Evolutionary conservation across 768 basidiomycete species (phyloP).

Genomic region (Suillus ampliporus): DNA sequence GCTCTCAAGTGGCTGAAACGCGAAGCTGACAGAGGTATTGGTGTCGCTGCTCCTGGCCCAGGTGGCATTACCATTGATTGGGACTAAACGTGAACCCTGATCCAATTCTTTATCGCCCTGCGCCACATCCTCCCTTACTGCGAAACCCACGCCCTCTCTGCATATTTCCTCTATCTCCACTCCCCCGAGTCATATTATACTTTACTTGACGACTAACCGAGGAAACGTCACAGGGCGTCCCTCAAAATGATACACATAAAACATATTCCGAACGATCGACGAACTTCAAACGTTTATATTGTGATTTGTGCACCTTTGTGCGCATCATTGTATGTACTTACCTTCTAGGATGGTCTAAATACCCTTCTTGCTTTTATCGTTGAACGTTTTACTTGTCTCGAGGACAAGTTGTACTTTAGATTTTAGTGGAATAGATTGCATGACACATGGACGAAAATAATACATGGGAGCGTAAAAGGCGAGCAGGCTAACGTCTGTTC

Average conservation of each 20-base stretch:
- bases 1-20: slow-evolving; percentile 82
- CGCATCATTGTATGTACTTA: slow-evolving; percentile 27
- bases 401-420: slow-evolving; percentile 21
- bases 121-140: slow-evolving; percentile 16
- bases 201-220: slow-evolving; percentile 33
- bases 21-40: slow-evolving; percentile 77
- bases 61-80: slow-evolving; percentile 82
- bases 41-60: slow-evolving; percentile 64
- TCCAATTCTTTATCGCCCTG: slow-evolving; percentile 6
- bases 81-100: slow-evolving; percentile 49
- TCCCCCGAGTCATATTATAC: slow-evolving; percentile 26
- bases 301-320: slow-evolving; percentile 21
- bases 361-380: not conserved
- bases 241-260: slow-evolving; percentile 9
- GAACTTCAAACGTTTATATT: slow-evolving; percentile 33
- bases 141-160: slow-evolving; percentile 27
- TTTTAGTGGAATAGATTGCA: slow-evolving; percentile 19
- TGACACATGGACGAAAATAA: not conserved
- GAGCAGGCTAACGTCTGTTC: slow-evolving; percentile 49
- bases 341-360: slow-evolving; percentile 9
- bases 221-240: slow-evolving; percentile 28
- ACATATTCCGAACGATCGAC: slow-evolving; percentile 24
- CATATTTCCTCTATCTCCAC: slow-evolving; percentile 11
- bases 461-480: not conserved
- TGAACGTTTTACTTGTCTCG: not conserved